A percentile compares a stretch with the other conserved stretches of the same genome.
These are phyloP conservation scores for Carpinus fangiana DNA, from an alignment of 306 rosid genomes.

Conservation along the genomic window DNA sequence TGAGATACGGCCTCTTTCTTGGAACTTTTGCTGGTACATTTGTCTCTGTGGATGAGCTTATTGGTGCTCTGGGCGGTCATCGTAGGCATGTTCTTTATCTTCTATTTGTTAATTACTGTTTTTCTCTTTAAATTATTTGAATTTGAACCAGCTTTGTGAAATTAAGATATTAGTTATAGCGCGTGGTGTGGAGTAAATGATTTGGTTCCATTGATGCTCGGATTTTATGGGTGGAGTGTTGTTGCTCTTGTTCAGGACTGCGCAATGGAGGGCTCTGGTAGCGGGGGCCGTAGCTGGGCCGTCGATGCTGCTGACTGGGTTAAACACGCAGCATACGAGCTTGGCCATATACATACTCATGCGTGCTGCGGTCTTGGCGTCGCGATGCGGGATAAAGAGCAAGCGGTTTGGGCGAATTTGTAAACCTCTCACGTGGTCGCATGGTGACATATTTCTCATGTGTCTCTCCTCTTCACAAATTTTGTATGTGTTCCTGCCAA, in stretches of 20 bases:
- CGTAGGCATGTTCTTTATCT: constrained; percentile 74
- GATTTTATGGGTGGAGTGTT: constrained; percentile 27
- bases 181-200: neutral
- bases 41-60: constrained; percentile 79
- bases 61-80: constrained; percentile 74
- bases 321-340: constrained; percentile 81
- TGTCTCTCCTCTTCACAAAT: constrained; percentile 94
- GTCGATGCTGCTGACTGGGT: constrained; percentile 86
- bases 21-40: constrained; percentile 91
- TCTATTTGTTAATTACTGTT: constrained; percentile 9
- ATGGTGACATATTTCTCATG: constrained; percentile 96
- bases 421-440: constrained; percentile 94
- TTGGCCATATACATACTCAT: constrained; percentile 89
- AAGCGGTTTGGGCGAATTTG: constrained; percentile 76
- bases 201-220: constrained; percentile 14
- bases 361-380: constrained; percentile 92
- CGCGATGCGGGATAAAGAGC: constrained; percentile 96
- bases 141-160: neutral
- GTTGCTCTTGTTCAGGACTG: constrained; percentile 76
- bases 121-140: neutral
- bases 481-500: constrained; percentile 53
- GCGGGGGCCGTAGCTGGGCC: constrained; percentile 98
- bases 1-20: constrained; percentile 90
- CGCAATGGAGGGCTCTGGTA: constrained; percentile 83
- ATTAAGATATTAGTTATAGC: neutral